phyloP scores from a whole-genome alignment of 257 asterid genomes.

The Marsdenia floribunda region DNA sequence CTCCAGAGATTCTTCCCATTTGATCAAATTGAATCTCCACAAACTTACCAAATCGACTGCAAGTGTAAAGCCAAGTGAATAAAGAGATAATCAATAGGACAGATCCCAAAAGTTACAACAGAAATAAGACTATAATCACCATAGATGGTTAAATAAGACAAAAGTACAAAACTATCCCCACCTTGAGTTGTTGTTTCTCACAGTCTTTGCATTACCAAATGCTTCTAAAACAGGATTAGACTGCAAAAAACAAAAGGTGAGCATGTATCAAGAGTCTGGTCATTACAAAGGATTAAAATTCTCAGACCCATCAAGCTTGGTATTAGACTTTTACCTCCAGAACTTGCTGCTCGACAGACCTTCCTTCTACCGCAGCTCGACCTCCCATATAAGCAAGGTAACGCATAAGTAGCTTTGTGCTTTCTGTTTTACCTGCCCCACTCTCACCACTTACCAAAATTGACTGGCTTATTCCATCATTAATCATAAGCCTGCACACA shows the following conservation, averaged over 20 bases:
- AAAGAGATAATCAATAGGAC: neutral
- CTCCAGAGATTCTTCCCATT: slow-evolving; percentile 89
- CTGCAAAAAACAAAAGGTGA: slow-evolving; percentile 43
- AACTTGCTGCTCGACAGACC: slow-evolving; percentile 94
- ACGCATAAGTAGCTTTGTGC: slow-evolving; percentile 90
- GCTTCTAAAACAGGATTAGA: slow-evolving; percentile 99
- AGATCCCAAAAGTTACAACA: neutral
- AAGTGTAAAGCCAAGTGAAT: slow-evolving; percentile 17
- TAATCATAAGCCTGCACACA: slow-evolving; percentile 81
- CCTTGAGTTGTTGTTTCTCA: slow-evolving; percentile 98
- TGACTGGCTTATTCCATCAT: slow-evolving; percentile 89
- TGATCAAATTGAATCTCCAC: slow-evolving; percentile 97
- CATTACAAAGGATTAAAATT: neutral
- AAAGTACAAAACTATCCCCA: slow-evolving; percentile 14
- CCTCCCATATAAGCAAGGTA: slow-evolving; percentile 99
- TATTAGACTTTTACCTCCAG: slow-evolving; percentile 65
- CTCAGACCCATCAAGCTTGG: slow-evolving; percentile 1
- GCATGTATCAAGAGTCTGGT: neutral
- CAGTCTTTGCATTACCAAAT: slow-evolving; percentile 98
- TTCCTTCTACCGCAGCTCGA: slow-evolving; percentile 75
- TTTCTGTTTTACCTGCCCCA: slow-evolving; percentile 99
- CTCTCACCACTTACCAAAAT: slow-evolving; percentile 99
- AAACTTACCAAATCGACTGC: slow-evolving; percentile 98
- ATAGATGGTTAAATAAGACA: neutral
- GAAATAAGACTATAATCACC: neutral